Conservation (phyloP, 371 early-diverging fungal genomes). For the Paraphysoderma sedebokerense region DNA sequence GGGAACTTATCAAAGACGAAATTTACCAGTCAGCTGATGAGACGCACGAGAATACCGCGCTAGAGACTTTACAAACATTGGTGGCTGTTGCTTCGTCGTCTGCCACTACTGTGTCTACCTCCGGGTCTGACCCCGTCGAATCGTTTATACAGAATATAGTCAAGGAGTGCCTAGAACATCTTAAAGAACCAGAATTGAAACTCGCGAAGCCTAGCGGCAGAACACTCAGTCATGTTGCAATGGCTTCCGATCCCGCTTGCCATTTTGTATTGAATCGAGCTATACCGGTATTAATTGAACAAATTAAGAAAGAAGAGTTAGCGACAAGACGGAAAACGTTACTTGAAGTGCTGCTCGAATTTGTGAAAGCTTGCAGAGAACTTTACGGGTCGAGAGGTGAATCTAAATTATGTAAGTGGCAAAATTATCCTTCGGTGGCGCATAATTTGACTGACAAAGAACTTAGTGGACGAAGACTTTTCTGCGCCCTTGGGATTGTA, state of each 20-base stretch:
- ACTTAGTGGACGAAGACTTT: slow-evolving; percentile 22
- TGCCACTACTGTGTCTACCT: slow-evolving; percentile 6
- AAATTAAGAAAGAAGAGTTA: slow-evolving; percentile 26
- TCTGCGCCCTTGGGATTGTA: slow-evolving; percentile 34
- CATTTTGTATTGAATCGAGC: slow-evolving; percentile 5
- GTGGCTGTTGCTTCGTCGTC: slow-evolving; percentile 3
- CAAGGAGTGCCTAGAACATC: slow-evolving; percentile 40
- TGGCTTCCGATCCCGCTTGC: slow-evolving; percentile 32
- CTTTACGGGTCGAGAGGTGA: slow-evolving; percentile 37
- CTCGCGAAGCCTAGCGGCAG: slow-evolving; percentile 46
- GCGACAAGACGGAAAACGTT: slow-evolving; percentile 40
- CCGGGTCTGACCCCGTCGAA: slow-evolving; percentile 10
- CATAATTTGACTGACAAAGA: not conserved
- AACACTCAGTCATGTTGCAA: slow-evolving; percentile 40
- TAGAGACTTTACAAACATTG: slow-evolving; percentile 56
- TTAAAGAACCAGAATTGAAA: slow-evolving; percentile 54
- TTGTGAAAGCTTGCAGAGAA: slow-evolving; percentile 36
- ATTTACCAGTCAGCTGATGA: slow-evolving; percentile 2
- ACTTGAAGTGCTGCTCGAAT: slow-evolving; percentile 43
- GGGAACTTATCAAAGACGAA: not conserved
- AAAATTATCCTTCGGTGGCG: not conserved
- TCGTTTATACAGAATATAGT: slow-evolving; percentile 34
- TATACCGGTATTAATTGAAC: slow-evolving; percentile 33
- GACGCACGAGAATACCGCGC: slow-evolving; percentile 49
- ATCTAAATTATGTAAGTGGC: slow-evolving; percentile 6